A percentile compares a stretch with the other conserved stretches of the same genome.
Conservation (phyloP, 169 alveolate genomes). For the Cryptosporidium sp. region DNA sequence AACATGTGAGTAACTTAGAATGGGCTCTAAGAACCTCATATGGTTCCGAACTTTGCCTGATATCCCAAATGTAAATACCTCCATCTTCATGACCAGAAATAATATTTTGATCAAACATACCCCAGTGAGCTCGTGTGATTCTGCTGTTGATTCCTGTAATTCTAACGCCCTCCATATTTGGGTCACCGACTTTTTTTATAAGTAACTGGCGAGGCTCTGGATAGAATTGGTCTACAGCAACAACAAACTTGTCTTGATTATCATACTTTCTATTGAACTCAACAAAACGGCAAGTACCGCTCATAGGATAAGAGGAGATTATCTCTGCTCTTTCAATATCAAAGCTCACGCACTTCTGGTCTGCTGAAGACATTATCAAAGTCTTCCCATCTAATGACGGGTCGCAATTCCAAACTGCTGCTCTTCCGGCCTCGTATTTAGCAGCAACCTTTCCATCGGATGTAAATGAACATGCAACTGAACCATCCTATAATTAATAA, state of each 20-base stretch:
- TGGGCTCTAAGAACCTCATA: conserved; percentile 82
- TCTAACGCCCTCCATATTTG: conserved; percentile 60
- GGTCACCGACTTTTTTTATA: conserved; percentile 43
- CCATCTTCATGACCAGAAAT: conserved; percentile 92
- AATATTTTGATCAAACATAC: conserved; percentile 88
- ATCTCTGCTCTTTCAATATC: conserved; percentile 86
- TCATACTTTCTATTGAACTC: conserved; percentile 89
- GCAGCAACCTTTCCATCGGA: conserved; percentile 82
- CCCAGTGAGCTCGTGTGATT: conserved; percentile 89
- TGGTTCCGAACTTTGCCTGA: conserved; percentile 68
- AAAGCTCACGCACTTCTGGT: conserved; percentile 85
- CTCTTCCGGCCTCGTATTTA: conserved; percentile 88
- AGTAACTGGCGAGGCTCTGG: conserved; percentile 76
- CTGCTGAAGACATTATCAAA: conserved; percentile 89
- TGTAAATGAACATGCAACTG: conserved; percentile 55
- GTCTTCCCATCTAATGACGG: conserved; percentile 86
- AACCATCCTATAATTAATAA: conserved; percentile 82
- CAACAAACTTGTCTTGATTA: conserved; percentile 85
- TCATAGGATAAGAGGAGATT: conserved; percentile 47
- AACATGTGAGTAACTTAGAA: conserved; percentile 86
- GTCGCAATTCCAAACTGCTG: conserved; percentile 90
- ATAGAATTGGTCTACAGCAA: conserved; percentile 87
- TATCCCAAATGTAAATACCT: conserved; percentile 68
- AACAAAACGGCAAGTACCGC: conserved; percentile 82
- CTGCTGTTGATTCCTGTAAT: conserved; percentile 74